Base-by-base conservation (phyloP, 768 basidiomycete species). In the Gautieria morchelliformis region DNA sequence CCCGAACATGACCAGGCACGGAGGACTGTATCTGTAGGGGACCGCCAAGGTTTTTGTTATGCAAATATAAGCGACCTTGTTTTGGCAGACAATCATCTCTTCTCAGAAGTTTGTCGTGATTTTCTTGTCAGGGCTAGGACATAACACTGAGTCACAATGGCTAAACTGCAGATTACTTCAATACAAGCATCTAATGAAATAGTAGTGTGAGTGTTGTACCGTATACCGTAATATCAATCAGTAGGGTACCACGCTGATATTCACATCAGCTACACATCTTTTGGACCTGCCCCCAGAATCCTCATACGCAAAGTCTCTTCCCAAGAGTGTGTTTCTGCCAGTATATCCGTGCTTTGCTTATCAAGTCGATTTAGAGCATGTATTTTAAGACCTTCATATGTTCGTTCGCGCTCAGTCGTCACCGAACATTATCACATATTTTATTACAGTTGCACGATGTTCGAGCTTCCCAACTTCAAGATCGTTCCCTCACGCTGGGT, bases 401-500 rank as follows among this genome's bases (percentile, higher is more conserved):
- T 50, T 30, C 17, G 56, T 48, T 33, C 17, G 11, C 8, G 15
- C 12, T 49, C 15, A 27, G 12, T 55, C 10, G 20, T 15, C 5
- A 33, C 27, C 20, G 30, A 33, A 32, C 37, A 9, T 27, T 12
- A 27, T 50, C 12, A 22, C 27, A 5, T 48, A 14, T 15, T n/a
- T 15, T 27, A 71, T 66, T 59, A 71, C 65, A 73, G 66, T 37
- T 78, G 24, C 72, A 78, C 56, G 85, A 87, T 61, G 70, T 87
- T 19, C 79, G 83, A 72, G 68, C 76, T 2, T 74, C 82, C 35
- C 74, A 81, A 65, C 68, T 87, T 5, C 71, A 68, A 35, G 76
- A 72, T 3, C 66, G 70, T 33, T 70, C 74, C 39, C 71, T 87
- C 12, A 77, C 75, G 5, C 66, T 87, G 59, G 85, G 85, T 83